These are phyloP conservation scores for Avena eriantha DNA, from an alignment of 176 grass and related monocot species.

Conservation along the genomic window DNA sequence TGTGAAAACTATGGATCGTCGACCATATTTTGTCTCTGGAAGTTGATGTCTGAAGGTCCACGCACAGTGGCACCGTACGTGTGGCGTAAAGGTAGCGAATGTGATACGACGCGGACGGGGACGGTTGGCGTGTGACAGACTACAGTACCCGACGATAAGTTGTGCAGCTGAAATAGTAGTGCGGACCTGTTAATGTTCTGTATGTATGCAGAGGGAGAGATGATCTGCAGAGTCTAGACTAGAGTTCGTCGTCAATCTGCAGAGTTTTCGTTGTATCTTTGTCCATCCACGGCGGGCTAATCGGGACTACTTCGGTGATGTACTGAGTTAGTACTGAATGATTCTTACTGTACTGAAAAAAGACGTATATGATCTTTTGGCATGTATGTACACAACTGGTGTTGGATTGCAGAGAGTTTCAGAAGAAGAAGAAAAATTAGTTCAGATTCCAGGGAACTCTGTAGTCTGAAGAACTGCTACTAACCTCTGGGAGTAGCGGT, in stretches of 20 bases:
- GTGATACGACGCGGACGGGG: slow-evolving; percentile 15
- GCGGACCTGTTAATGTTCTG: not conserved
- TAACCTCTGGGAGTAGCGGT: slow-evolving; percentile 48
- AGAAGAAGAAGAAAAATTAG: not conserved
- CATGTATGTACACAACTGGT: not conserved
- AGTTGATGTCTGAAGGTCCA: slow-evolving; percentile 15
- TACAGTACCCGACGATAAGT: slow-evolving; percentile 35
- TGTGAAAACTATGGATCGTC: not conserved
- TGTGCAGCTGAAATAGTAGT: slow-evolving; percentile 32
- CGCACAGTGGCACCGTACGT: slow-evolving; percentile 37
- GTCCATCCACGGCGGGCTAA: no score
- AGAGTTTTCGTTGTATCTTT: not conserved
- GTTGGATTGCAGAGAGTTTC: not conserved
- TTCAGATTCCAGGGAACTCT: not conserved
- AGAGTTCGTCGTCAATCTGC: not conserved
- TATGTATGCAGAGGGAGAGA: not conserved
- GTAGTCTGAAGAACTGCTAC: no score
- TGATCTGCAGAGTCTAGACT: not conserved
- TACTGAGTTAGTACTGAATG: not conserved
- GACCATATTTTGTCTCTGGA: slow-evolving; percentile 13
- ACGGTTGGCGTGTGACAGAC: slow-evolving; percentile 13
- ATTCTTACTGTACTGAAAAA: not conserved
- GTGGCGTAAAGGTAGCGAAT: slow-evolving; percentile 40
- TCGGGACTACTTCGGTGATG: not conserved
- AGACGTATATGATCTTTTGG: not conserved